Percentiles rank a stretch among this genome's conserved stretches.
These are phyloP conservation scores for Leptographium flavum DNA, from an alignment of 2,329 filamentous ascomycete genomes.

Conservation along the genomic window DNA sequence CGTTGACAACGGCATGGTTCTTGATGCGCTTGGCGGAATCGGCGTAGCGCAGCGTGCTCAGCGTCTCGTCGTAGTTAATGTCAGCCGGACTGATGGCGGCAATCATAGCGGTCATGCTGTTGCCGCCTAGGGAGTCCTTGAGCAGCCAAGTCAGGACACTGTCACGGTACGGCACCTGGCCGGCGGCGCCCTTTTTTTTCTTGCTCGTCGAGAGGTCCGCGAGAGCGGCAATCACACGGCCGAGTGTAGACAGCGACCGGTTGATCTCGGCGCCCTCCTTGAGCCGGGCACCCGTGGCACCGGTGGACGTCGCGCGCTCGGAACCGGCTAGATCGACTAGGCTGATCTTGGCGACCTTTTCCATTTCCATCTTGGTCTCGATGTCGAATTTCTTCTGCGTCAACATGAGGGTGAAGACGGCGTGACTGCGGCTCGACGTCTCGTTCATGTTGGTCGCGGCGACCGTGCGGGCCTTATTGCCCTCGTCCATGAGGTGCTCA, in stretches of 20 bases:
- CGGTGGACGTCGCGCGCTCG: conserved; percentile 91
- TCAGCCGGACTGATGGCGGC: conserved; percentile 95
- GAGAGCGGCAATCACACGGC: conserved; percentile 90
- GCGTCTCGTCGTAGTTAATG: conserved; percentile 97
- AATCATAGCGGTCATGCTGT: conserved; percentile 99
- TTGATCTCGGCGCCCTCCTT: conserved; percentile 99
- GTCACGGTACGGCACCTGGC: conserved; percentile 88
- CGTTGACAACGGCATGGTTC: conserved; percentile 98
- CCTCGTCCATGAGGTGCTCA: conserved; percentile 96
- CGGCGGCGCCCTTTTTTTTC: conserved; percentile 55
- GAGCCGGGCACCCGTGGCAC: conserved; percentile 82
- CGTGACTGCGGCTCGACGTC: conserved; percentile 94
- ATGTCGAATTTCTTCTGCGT: conserved; percentile 85
- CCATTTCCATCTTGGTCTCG: conserved; percentile 92
- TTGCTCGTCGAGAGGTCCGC: conserved; percentile 81
- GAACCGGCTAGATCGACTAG: conserved; percentile 96
- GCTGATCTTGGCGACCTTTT: conserved; percentile 96
- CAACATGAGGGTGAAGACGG: conserved; percentile 90
- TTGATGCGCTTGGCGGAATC: conserved; percentile 98
- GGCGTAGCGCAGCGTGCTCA: conserved; percentile 89
- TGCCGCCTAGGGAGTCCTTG: conserved; percentile 93
- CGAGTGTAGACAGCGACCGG: conserved; percentile 84
- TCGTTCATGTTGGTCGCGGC: conserved; percentile 99
- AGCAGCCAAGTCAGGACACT: conserved; percentile 91
- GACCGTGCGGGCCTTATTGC: conserved; percentile 95